A percentile compares a stretch with the other conserved stretches of the same genome.
Conservation (phyloP, 2,329 filamentous ascomycete genomes). For the Claviceps sp. region DNA sequence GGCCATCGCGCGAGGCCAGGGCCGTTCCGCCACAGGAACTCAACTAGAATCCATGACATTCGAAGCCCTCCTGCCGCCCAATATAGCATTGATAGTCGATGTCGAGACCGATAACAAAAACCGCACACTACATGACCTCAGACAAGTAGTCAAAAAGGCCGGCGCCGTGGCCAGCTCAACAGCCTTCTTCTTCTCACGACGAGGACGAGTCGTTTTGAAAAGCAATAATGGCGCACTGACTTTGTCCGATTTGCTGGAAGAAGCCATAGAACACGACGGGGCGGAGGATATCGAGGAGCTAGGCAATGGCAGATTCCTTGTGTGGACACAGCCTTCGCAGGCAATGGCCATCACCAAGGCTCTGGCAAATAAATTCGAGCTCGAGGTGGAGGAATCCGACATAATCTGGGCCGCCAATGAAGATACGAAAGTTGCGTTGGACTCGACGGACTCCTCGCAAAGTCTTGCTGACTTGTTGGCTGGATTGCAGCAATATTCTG, state of each 20-base stretch:
- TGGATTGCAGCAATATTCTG: conserved; percentile 50
- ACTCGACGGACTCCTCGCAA: conserved; percentile 40
- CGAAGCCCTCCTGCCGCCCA: conserved; percentile 67
- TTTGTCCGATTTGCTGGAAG: conserved; percentile 65
- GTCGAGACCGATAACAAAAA: conserved; percentile 72
- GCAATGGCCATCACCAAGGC: conserved; percentile 24
- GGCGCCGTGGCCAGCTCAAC: conserved; percentile 62
- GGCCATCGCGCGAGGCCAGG: conserved; percentile 80
- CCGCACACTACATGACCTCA: conserved; percentile 60
- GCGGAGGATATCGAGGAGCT: conserved; percentile 60
- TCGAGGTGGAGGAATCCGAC: conserved; percentile 61
- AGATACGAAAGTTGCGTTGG: conserved; percentile 57
- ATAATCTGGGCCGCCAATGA: conserved; percentile 78
- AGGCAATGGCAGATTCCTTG: conserved; percentile 53
- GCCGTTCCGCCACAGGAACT: conserved; percentile 59
- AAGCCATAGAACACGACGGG: conserved; percentile 67
- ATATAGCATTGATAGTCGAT: conserved; percentile 70
- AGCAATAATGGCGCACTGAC: conserved; percentile 32
- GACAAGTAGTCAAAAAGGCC: conserved; percentile 54
- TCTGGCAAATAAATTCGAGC: conserved; percentile 46
- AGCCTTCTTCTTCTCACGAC: conserved; percentile 72
- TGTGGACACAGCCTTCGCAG: conserved; percentile 30
- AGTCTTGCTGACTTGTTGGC: conserved; percentile 47
- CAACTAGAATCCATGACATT: conserved; percentile 65
- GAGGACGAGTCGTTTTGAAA: conserved; percentile 61